Evolutionary conservation across 345 rosid genomes (phyloP).

Genomic region (Sisymbrium altissimum): DNA sequence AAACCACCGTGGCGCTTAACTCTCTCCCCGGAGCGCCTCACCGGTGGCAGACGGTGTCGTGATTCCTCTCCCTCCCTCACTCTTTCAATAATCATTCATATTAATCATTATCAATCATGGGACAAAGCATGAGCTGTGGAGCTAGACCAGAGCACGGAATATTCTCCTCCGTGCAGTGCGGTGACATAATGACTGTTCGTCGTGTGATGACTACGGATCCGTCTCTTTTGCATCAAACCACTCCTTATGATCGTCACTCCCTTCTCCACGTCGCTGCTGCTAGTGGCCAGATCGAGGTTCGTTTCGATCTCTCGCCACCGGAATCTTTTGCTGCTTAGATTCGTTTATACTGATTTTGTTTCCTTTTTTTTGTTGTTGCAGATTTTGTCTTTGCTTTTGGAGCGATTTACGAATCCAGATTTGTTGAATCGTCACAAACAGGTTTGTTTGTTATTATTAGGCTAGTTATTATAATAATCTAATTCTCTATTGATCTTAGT

Average conservation of each 20-base stretch:
- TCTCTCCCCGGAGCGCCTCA: constrained; percentile 37
- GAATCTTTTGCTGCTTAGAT: too few relatives aligned
- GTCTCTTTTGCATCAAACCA: constrained; percentile 46
- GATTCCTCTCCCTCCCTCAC: background rate
- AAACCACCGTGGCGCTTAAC: constrained; percentile 40
- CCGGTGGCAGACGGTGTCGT: constrained; percentile 49
- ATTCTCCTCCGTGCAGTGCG: constrained; percentile 72
- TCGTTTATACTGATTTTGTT: too few relatives aligned
- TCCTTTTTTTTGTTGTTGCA: constrained; percentile 38
- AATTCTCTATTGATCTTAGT: constrained; percentile 2
- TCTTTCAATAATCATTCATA: too few relatives aligned
- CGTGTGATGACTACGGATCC: constrained; percentile 55
- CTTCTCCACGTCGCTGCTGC: constrained; percentile 92
- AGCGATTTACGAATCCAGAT: constrained; percentile 75
- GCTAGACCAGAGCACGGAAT: constrained; percentile 64
- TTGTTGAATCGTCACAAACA: constrained; percentile 84
- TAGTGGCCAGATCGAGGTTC: constrained; percentile 96
- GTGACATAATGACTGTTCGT: constrained; percentile 51
- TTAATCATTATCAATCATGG: constrained; percentile 49
- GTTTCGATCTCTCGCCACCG: constrained; percentile 20
- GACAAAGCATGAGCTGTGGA: constrained; percentile 88
- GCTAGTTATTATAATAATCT: background rate
- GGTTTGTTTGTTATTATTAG: too few relatives aligned
- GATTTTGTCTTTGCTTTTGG: constrained; percentile 76
- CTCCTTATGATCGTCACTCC: constrained; percentile 82